Base-by-base conservation (phyloP, 768 basidiomycete species). In the Termitomyces heimii region DNA sequence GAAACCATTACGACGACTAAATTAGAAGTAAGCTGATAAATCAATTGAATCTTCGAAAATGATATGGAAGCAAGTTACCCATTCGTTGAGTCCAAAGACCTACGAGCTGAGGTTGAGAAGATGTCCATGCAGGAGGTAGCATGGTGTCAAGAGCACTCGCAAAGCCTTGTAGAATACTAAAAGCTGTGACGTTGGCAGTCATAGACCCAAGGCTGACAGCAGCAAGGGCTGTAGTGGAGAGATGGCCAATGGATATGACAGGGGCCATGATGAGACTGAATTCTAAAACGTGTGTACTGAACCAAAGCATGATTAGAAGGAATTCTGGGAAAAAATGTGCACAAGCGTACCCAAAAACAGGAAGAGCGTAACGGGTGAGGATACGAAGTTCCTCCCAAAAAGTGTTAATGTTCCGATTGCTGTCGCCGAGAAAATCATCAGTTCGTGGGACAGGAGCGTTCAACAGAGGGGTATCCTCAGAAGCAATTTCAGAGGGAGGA, bases 81-180 rank as follows among this genome's bases (percentile, higher is more conserved):
- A 92, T 94, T 62, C 94, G 77, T 69, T 95, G 93, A 10, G 88
- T 72, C 94, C 94, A 96, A 7, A 96, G 77, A 5, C 94, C 94
- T 12, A 98, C 92, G 12, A 92, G 77, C 18, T 86, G 73, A 0
- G 94, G 96, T 32, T 88, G 84, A 1, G 85, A 67, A 3, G 93
- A 94, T 0, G 97, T 95, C 94, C 92, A 99, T 18, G 96, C 95
- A 40, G 92, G 84, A 0, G 97, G 96, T 12, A 98, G 83, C 65
- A 99, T 81, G 0, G 95, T 95, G 69, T 99, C 97, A 20, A 99
- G 82, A 0, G 92, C 86, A 49, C 88, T 90, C 12, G 83, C 75
- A 54, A 96, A 83, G n/a, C 93, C 93, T 62, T 89, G 88, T 8
- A 94, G 75, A 54, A 96, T 85, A 61, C 86, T 89, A 62, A 88